These are phyloP conservation scores for Fusarium chaquense DNA, from an alignment of 2,329 filamentous ascomycete species.

Conservation along the genomic window DNA sequence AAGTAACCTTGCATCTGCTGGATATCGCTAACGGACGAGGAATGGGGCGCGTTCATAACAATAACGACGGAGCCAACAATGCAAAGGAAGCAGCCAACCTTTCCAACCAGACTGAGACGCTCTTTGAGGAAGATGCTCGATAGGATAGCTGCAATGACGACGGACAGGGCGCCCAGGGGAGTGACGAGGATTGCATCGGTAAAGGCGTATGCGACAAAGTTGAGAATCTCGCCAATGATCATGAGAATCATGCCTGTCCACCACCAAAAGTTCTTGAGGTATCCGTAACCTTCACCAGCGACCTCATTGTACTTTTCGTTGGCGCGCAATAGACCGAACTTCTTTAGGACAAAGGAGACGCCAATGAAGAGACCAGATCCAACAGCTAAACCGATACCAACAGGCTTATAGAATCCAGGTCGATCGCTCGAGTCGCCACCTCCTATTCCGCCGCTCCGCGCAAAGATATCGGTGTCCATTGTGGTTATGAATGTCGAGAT, in stretches of 20 bases:
- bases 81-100: slow-evolving; percentile 95
- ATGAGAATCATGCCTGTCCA: slow-evolving; percentile 96
- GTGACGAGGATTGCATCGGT: slow-evolving; percentile 97
- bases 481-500: slow-evolving; percentile 3
- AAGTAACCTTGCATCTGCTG: slow-evolving; percentile 93
- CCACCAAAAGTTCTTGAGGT: slow-evolving; percentile 95
- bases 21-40: slow-evolving; percentile 87
- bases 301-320: slow-evolving; percentile 97
- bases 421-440: slow-evolving; percentile 47
- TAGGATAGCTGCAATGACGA: slow-evolving; percentile 90
- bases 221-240: slow-evolving; percentile 96
- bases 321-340: slow-evolving; percentile 88
- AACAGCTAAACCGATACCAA: slow-evolving; percentile 88
- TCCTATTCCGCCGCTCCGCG: slow-evolving; percentile 35
- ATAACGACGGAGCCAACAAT: slow-evolving; percentile 95
- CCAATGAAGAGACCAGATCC: slow-evolving; percentile 94
- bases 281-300: slow-evolving; percentile 95
- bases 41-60: slow-evolving; percentile 89
- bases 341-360: slow-evolving; percentile 94
- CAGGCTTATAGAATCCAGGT: slow-evolving; percentile 77
- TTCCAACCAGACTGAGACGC: slow-evolving; percentile 92
- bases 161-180: slow-evolving; percentile 88
- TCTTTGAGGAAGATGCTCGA: slow-evolving; percentile 97
- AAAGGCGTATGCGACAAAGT: slow-evolving; percentile 97
- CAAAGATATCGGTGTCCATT: slow-evolving; percentile 46